These are phyloP conservation scores for Solanum sejunctum DNA, from an alignment of 257 asterid species.

Conservation along the genomic window DNA sequence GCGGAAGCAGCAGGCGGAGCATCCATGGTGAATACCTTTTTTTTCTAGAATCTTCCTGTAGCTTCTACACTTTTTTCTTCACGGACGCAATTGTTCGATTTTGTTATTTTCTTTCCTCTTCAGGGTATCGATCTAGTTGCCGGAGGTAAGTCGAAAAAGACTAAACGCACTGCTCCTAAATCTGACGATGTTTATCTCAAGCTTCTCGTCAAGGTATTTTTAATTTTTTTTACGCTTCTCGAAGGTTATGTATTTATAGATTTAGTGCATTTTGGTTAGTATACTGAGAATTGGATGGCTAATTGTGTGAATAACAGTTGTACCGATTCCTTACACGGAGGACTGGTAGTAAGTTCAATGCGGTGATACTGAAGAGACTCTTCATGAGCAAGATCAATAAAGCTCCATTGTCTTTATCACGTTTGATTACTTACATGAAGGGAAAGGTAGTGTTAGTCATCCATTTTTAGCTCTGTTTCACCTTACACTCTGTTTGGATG, in stretches of 20 bases:
- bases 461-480: background rate
- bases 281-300: background rate
- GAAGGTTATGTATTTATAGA: background rate
- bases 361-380: conserved; percentile 69
- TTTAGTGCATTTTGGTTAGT: background rate
- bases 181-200: conserved; percentile 61
- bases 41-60: background rate
- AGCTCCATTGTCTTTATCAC: conserved; percentile 79
- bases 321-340: conserved; percentile 88
- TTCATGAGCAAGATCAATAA: conserved; percentile 89
- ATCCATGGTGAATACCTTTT: background rate
- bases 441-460: conserved; percentile 40
- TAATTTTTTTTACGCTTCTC: background rate
- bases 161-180: conserved; percentile 68
- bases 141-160: conserved; percentile 88
- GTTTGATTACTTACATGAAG: conserved; percentile 47
- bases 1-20: background rate
- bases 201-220: conserved; percentile 57
- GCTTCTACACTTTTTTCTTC: too few relatives aligned
- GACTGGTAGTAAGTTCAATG: conserved; percentile 78
- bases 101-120: background rate
- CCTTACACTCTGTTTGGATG: background rate
- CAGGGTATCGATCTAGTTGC: conserved; percentile 90
- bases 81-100: background rate
- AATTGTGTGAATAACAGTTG: conserved; percentile 21